A percentile compares a stretch with the other conserved stretches of the same genome.
These are phyloP conservation scores for Amaranthus cruentus DNA, from an alignment of 148 eudicot genomes.

Conservation along the genomic window DNA sequence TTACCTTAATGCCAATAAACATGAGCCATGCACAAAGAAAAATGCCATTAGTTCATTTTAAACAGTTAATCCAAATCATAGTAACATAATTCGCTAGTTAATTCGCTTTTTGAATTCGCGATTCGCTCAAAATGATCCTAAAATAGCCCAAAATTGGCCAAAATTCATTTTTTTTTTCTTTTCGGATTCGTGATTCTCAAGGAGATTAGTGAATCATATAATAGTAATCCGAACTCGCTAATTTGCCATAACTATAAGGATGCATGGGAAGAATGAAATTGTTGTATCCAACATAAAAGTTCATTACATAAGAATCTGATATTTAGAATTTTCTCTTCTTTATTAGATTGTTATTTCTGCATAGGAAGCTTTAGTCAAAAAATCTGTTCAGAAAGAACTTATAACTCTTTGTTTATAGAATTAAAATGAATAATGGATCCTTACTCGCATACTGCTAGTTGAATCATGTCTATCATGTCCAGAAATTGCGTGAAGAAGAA, in stretches of 20 bases:
- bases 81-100: background rate
- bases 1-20: too few species aligned
- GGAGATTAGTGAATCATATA: background rate
- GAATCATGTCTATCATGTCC: conserved; percentile 94
- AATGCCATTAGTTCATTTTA: too few species aligned
- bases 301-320: background rate
- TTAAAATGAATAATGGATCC: conserved; percentile 5
- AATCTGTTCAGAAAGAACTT: background rate
- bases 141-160: background rate
- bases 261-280: background rate
- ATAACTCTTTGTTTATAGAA: background rate
- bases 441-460: conserved; percentile 78
- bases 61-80: background rate
- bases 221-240: background rate
- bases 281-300: background rate
- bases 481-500: conserved; percentile 71
- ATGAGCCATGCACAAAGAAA: too few species aligned
- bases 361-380: background rate
- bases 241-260: background rate
- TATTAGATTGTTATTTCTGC: background rate
- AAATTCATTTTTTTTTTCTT: too few species aligned
- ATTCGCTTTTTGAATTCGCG: background rate
- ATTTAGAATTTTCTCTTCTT: background rate
- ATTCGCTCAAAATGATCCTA: background rate
- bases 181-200: background rate